Base-by-base conservation (phyloP, 805 yeast genomes). In the Wickerhamomyces tratensis region DNA sequence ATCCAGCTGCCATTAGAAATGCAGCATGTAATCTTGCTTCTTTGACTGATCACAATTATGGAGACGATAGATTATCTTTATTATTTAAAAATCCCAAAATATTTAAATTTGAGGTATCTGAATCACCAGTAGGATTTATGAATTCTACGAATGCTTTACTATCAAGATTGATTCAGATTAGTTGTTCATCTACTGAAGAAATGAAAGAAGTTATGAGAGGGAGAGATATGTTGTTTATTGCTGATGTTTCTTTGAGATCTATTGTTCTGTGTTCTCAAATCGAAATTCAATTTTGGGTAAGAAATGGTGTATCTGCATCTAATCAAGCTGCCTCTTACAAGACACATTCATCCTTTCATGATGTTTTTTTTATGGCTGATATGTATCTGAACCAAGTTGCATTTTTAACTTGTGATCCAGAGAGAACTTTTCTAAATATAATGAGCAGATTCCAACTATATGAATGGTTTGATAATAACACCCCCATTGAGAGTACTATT, bases 311-410 rank as follows among this genome's bases (percentile, higher is more conserved):
- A 41, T 67, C 74, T 6, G 74, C 71, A 2, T 58, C 76, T 5
- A 66, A 71, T 37, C 78, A 77, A 48, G 72, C 79, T 0, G 55
- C 71, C 1, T 60, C 71, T 13, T 77, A 79, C 47, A 63, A 64
- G 42, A 71, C 67, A n/a, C 51, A 62, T 7, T 47, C 57, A 5
- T 63, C 71, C 54, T 57, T 69, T 3, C 73, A 72, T 44, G 49
- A 63, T 26, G 62, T 85, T 15, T 66, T 88, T 29, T 88, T 75
- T 52, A 64, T 78, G 42, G 70, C 89, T 46, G 98, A 93, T 53
- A 64, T 93, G 26, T 83, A 78, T 55, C 58, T 87, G 45, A 69
- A 74, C 5, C 98, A 93, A 53, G 46, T 69, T 6, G 66, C 74
- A 39, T 64, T 83, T 25, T 73, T 79, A 39, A 71, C 74, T 40